These are phyloP conservation scores for Chloromonas sp. DNA, from an alignment of 163 green algal species.

Conservation along the genomic window DNA sequence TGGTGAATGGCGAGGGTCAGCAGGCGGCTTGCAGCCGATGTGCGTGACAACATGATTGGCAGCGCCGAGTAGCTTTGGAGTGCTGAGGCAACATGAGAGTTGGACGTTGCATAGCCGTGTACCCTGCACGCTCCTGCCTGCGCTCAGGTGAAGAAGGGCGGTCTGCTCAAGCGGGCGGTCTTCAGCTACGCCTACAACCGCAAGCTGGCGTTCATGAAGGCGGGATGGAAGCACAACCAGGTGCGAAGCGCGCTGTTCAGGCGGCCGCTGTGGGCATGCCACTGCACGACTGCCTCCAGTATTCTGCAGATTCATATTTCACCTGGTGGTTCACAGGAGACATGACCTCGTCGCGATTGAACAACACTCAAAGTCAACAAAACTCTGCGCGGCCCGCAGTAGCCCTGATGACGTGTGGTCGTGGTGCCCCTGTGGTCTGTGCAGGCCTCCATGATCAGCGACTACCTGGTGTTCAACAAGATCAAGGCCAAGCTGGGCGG, in stretches of 20 bases:
- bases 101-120: too few species aligned
- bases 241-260: not conserved
- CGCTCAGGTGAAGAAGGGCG: conserved; percentile 4
- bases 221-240: not conserved
- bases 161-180: not conserved
- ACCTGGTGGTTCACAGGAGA: too few species aligned
- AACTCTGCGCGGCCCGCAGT: too few species aligned
- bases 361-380: too few species aligned
- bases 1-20: too few species aligned
- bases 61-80: too few species aligned
- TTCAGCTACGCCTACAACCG: conserved; percentile 1
- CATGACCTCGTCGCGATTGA: too few species aligned
- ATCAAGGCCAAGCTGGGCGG: conserved; percentile 59
- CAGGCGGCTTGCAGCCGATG: too few species aligned
- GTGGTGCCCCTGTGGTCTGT: not conserved
- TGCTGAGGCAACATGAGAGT: too few species aligned
- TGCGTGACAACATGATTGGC: too few species aligned
- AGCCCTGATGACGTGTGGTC: not conserved
- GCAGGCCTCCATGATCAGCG: conserved; percentile 54
- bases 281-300: not conserved
- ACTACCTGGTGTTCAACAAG: conserved; percentile 71
- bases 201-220: conserved; percentile 10
- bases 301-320: not conserved
- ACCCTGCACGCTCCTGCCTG: not conserved
- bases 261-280: not conserved